Conservation (phyloP, 1,284 basidiomycete genomes). For the Lignosus rhinocerotis region DNA sequence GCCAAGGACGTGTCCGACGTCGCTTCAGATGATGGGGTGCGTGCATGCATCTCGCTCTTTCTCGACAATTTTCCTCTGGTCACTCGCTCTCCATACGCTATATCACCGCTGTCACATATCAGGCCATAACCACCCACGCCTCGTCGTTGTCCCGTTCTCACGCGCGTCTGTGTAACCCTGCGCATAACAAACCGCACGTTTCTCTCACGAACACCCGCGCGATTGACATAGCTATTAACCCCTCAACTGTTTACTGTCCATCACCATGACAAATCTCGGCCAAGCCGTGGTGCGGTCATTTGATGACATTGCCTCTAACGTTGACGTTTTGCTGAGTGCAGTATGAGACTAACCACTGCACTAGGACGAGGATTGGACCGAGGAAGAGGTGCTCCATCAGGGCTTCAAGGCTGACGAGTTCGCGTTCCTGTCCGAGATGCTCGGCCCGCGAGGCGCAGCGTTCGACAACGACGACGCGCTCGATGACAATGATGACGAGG, state of each 20-base stretch:
- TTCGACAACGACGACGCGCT: slow-evolving; percentile 74
- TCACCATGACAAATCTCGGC: no score
- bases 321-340: neutral
- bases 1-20: slow-evolving; percentile 46
- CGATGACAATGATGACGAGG: slow-evolving; percentile 78
- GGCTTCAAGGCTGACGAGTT: slow-evolving; percentile 64
- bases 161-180: no score
- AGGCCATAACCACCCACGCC: no score
- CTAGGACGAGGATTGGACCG: slow-evolving; percentile 87
- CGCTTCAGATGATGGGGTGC: slow-evolving; percentile 77
- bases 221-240: no score
- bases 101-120: neutral
- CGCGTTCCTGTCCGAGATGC: slow-evolving; percentile 67
- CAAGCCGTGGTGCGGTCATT: no score
- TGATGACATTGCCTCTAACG: neutral
- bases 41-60: slow-evolving; percentile 30
- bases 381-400: slow-evolving; percentile 64
- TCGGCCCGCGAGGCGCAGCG: slow-evolving; percentile 55
- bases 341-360: neutral
- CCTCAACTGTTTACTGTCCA: no score
- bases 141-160: no score
- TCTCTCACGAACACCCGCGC: no score
- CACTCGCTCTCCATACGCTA: neutral
- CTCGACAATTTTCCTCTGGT: neutral
- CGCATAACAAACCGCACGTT: no score